These are phyloP conservation scores for Cenchrus americanus DNA, from an alignment of 176 grass and related monocot species.

Conservation along the genomic window DNA sequence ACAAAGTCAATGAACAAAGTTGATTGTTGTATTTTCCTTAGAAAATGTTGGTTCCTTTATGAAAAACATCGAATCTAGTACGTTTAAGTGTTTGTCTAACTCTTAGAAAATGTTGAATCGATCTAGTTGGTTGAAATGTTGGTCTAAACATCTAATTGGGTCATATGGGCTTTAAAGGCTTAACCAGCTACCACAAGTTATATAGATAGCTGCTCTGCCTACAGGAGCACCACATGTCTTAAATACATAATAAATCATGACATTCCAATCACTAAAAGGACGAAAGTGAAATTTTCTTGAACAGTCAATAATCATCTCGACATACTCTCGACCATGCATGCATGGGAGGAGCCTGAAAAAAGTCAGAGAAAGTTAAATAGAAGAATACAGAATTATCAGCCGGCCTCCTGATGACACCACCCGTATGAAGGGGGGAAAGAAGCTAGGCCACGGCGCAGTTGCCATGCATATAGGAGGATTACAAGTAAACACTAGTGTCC, in stretches of 20 bases:
- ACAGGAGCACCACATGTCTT: not conserved
- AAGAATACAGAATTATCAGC: not conserved
- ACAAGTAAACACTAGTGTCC: not conserved
- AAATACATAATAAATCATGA: not conserved
- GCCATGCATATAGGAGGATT: not conserved
- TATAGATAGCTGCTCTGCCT: too few relatives aligned
- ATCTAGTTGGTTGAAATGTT: too few relatives aligned
- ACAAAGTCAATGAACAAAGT: too few relatives aligned
- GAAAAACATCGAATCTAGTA: too few relatives aligned
- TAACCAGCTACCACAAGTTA: too few relatives aligned
- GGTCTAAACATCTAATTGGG: too few relatives aligned
- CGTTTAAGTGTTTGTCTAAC: too few relatives aligned
- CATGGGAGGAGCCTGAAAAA: not conserved
- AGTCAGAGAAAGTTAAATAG: not conserved
- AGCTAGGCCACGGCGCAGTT: not conserved
- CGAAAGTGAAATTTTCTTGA: not conserved
- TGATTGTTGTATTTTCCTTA: too few relatives aligned
- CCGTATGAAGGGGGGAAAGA: not conserved
- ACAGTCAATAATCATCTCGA: not conserved
- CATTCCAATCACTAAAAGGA: not conserved
- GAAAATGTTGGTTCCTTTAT: too few relatives aligned
- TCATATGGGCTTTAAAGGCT: too few relatives aligned
- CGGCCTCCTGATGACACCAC: constrained; percentile 3
- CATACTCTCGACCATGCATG: not conserved
- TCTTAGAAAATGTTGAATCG: too few relatives aligned